Evolutionary conservation across 1,284 basidiomycete genomes (phyloP).

Genomic region (Sporisorium sorghi): DNA sequence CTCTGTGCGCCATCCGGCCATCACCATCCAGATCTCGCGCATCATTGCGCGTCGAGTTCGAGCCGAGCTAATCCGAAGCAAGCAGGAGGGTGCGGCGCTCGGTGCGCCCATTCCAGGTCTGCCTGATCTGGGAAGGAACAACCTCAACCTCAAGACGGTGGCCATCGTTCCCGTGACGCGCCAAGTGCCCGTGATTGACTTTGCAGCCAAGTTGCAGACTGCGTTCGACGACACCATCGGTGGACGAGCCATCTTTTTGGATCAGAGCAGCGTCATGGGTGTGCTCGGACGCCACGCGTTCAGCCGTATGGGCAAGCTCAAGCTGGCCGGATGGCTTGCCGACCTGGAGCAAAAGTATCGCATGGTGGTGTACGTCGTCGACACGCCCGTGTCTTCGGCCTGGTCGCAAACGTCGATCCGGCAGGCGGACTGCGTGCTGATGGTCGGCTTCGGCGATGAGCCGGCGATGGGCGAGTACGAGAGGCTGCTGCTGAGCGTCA

Average conservation of each 20-base stretch:
- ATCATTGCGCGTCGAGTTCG: slow-evolving; percentile 93
- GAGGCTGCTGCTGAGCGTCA: slow-evolving; percentile 84
- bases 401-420: slow-evolving; percentile 68
- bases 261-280: slow-evolving; percentile 67
- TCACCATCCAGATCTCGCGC: slow-evolving; percentile 92
- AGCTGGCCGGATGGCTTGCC: slow-evolving; percentile 68
- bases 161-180: slow-evolving; percentile 78
- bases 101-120: slow-evolving; percentile 58
- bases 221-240: slow-evolving; percentile 65
- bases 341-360: slow-evolving; percentile 67
- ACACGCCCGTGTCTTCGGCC: slow-evolving; percentile 66
- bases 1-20: slow-evolving; percentile 83
- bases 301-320: slow-evolving; percentile 69
- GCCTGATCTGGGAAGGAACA: slow-evolving; percentile 76
- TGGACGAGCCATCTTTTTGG: slow-evolving; percentile 62
- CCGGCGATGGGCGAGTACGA: slow-evolving; percentile 90
- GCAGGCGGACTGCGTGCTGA: slow-evolving; percentile 93
- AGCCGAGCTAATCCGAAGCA: slow-evolving; percentile 75
- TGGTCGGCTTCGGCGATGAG: slow-evolving; percentile 87
- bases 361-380: slow-evolving; percentile 67
- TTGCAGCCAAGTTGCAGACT: slow-evolving; percentile 62
- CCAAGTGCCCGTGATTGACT: slow-evolving; percentile 66
- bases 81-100: slow-evolving; percentile 45
- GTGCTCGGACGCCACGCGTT: slow-evolving; percentile 67
- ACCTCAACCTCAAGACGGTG: slow-evolving; percentile 92